Evolutionary conservation across 768 basidiomycete species (phyloP), one percentile per base, ranked within the genome.

Genomic region (Hydnum rufescens): DNA sequence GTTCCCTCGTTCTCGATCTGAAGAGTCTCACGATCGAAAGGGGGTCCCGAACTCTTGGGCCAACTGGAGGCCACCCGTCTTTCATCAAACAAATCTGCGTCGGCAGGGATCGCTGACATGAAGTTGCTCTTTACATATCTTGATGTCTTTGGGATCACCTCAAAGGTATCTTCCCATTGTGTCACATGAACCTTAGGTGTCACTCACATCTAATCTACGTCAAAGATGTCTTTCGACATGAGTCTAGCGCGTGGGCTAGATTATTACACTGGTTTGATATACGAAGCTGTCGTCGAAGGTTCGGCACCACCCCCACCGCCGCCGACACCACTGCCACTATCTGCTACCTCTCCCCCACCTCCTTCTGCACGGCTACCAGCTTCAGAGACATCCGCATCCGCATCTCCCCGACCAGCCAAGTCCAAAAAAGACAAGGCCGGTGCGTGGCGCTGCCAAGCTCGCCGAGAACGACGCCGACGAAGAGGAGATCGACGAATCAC

Each of bases 221-320:
- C 31, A 30, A 57, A 90, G 85, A 75, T 99, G 60, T 92, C 87
- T 2, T 96, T 99, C 62, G 93, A 99, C 65, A 74, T 97, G 57
- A 95, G 90, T 2, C 77, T 99, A 13, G 93, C 93, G n/a, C 82
- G 93, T 30, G 93, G 93, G 34, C 74, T 97, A 22, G 95, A 97
- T 65, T 97, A 99, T 66, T 97, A 99, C 67, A 99, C 93, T 1
- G 95, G 95, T 18, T 80, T 99, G 60, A 97, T 97, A 63, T 97
- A 93, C 66, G 93, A 99, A 66, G 95, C 88, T 42, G 76, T 85
- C 56, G 85, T 89, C 36, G 89, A 87, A 61, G 86, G 80, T 1
- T 96, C 92, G 5, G 92, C 92, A 0, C 90, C 93, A 1, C 92
- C 93, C 72, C 44, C 44, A 47, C 44, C 8, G 53, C 65, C 4